Evolutionary conservation across 257 asterid genomes (phyloP), one percentile per base, ranked within the genome.

Genomic region (Fraxinus anomala): DNA sequence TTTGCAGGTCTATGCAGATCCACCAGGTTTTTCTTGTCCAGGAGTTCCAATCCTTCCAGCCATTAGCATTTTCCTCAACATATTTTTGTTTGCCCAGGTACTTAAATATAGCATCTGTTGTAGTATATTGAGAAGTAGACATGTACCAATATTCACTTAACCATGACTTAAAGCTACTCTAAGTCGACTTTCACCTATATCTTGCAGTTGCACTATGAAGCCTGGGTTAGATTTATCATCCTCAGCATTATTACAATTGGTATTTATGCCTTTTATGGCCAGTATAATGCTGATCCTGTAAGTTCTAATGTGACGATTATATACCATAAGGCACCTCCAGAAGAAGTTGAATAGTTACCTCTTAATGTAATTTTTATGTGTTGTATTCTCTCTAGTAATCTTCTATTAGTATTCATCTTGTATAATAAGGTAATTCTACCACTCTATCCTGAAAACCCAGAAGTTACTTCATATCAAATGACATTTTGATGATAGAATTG

Each of bases 51-150:
- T 87, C 73, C 74, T 94, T 80, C 99, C 99, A 21, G 87, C 91
- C 56, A 23, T 92, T 47, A 91, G 96, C 89, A 94, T 94, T 76
- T 92, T 90, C 76, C 65, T 94, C 73, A 94, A 92, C 87, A 92
- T 94, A 16, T 94, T 94, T 82, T 86, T 94, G 71, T 92, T 92
- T 75, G 97, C 97, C 73, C 98, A 94, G 98, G 98, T 94, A 85
- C 80, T 83, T 76, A 75, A 68, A 73, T 31, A 23, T 74, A 69
- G 36, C 17, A 72, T 72, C 68, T 77, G 61, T 65, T 63, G 1
- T 73, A 49, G 49, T 44, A 34, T 26, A 70, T 59, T 69, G 71
- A 76, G 54, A 68, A 3, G 42, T 34, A n/a, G 26, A 17, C 40
- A 31, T 30, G 54, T 33, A 51, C 59, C 78, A 36, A 47, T 73